Evolutionary conservation across 768 basidiomycete genomes (phyloP), one percentile per base, ranked within the genome.

Genomic region (Boletus tylopilopsis): DNA sequence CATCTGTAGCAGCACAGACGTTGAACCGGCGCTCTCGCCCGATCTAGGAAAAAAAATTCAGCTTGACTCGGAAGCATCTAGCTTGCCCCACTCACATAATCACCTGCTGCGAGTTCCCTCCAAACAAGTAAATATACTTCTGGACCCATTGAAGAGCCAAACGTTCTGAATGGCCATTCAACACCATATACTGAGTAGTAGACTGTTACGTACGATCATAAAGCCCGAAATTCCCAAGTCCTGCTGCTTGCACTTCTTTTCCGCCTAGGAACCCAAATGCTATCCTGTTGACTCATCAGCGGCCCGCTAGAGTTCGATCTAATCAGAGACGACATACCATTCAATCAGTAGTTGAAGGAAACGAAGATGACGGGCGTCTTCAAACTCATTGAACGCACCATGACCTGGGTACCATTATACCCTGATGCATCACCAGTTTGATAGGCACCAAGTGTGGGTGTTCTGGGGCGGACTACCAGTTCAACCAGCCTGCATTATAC

Each of bases 61-160:
- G 12, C 9, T 15, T 9, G 5, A 6, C 32, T 29, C 33, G 10
- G 18, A 7, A 30, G 13, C 29, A 30, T 30, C 6, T 30, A 13
- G 29, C 27, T 13, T 12, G 5, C 9, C n/a, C 25, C 30, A 49
- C 54, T 30, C 32, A 58, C 57, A 65, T 55, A 5, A 67, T 58
- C 8, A 73, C 73, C 63, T 74, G 72, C 8, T 6, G 6, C 9
- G 38, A 23, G 21, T 39, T 23, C 5, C 38, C 38, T 2, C 38
- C 22, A 10, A 85, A 87, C 0, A 62, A 60, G 12, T 54, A 68
- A 29, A 85, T 82, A 55, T 86, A 78, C 15, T 71, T 62, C 54
- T 84, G 79, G 0, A 86, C 76, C 84, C 77, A 80, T 56, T 72
- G 54, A 16, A 79, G 58, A 0, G 76, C 78, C 16, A 66, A 51